phyloP scores from a whole-genome alignment of 2,329 filamentous ascomycete genomes.

The Aspergillus flavus region DNA sequence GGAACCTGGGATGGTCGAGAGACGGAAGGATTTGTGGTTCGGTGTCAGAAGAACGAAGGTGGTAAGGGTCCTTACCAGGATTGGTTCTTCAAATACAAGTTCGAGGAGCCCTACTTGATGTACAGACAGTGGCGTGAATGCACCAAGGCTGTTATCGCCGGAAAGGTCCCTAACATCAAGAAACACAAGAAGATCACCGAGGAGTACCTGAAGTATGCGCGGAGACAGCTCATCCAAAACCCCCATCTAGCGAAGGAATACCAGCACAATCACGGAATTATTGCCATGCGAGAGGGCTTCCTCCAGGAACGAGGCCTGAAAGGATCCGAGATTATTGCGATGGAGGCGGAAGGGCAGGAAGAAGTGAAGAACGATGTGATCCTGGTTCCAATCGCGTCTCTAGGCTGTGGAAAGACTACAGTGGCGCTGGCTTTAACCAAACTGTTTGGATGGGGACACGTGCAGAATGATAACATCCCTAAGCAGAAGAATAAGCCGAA shows the following conservation, averaged over 20 bases:
- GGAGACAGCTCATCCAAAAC: constrained; percentile 70
- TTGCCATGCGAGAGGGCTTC: constrained; percentile 85
- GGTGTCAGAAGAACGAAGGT: constrained; percentile 69
- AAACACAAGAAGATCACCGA: constrained; percentile 90
- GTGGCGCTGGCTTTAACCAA: constrained; percentile 78
- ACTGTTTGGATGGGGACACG: constrained; percentile 87
- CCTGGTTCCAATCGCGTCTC: constrained; percentile 86
- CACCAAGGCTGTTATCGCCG: constrained; percentile 83
- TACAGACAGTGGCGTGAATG: constrained; percentile 98
- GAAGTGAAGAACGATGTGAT: constrained; percentile 69
- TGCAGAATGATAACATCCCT: constrained; percentile 95
- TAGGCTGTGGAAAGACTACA: constrained; percentile 97
- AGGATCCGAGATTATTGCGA: constrained; percentile 85
- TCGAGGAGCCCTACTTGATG: constrained; percentile 98
- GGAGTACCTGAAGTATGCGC: constrained; percentile 83
- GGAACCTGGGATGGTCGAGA: constrained; percentile 89
- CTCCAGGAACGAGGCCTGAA: constrained; percentile 79
- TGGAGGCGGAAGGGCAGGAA: constrained; percentile 55
- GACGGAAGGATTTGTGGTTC: constrained; percentile 94
- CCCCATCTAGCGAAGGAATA: constrained; percentile 71
- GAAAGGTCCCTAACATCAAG: constrained; percentile 73
- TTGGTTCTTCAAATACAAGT: constrained; percentile 99
- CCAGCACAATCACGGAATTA: constrained; percentile 90
- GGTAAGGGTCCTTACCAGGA: constrained; percentile 66
- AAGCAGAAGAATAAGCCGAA: constrained; percentile 73